A percentile compares a stretch with the other conserved stretches of the same genome.
These are phyloP conservation scores for Cercospora sp. DNA, from an alignment of 2,329 filamentous ascomycete genomes.

Conservation along the genomic window DNA sequence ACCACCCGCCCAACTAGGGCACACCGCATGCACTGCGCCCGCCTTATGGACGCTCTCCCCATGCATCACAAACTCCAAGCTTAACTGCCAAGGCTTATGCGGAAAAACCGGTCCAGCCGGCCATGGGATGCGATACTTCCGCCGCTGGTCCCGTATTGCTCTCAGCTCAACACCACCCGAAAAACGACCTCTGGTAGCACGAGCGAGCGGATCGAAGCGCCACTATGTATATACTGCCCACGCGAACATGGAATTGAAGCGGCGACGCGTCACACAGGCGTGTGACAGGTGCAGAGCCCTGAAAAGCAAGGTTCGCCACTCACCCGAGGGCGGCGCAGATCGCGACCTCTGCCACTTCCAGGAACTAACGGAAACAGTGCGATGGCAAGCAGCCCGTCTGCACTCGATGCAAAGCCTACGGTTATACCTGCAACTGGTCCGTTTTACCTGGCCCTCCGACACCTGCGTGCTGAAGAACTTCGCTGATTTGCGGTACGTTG, in stretches of 20 bases:
- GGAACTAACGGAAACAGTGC: slow-evolving; percentile 10
- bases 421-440: slow-evolving; percentile 19
- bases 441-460: not conserved
- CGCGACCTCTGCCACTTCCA: not conserved
- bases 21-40: not conserved
- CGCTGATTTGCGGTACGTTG: not conserved
- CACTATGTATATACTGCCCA: not conserved
- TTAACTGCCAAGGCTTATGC: not conserved
- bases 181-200: not conserved
- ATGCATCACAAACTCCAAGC: not conserved
- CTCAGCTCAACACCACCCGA: not conserved
- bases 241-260: slow-evolving; percentile 15
- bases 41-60: not conserved
- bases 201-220: not conserved
- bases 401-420: slow-evolving; percentile 19
- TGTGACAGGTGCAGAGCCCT: slow-evolving; percentile 20
- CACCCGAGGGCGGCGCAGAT: not conserved
- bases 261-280: slow-evolving; percentile 16
- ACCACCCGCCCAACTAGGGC: not conserved
- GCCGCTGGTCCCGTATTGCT: not conserved
- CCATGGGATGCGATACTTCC: not conserved
- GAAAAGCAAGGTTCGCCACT: slow-evolving; percentile 13
- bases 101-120: not conserved
- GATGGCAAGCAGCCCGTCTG: slow-evolving; percentile 18
- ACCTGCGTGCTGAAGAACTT: not conserved